Percentiles rank a stretch among this genome's conserved stretches.
phyloP scores from a whole-genome alignment of 306 rosid genomes.

The Medicago arabica region DNA sequence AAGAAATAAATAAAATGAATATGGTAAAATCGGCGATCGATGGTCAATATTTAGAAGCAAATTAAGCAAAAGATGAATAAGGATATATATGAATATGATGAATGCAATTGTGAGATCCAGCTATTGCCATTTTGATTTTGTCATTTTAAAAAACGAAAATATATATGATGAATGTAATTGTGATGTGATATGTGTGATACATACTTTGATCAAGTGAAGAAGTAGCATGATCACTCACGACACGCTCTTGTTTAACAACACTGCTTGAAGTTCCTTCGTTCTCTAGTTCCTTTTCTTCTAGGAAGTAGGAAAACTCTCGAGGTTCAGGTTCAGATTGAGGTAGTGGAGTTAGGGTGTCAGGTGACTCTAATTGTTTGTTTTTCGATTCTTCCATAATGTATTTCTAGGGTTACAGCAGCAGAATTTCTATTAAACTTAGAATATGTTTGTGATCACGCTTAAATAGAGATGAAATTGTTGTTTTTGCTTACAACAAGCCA shows the following conservation, averaged over 20 bases:
- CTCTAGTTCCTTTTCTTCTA: slow-evolving; percentile 21
- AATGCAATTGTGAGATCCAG: not conserved
- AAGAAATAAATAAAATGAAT: no score
- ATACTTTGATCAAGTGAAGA: slow-evolving; percentile 49
- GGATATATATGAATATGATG: not conserved
- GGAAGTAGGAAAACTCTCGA: slow-evolving; percentile 21
- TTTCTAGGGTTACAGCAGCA: not conserved
- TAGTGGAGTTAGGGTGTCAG: not conserved
- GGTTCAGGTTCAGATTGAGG: not conserved
- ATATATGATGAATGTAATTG: not conserved
- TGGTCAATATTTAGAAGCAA: not conserved
- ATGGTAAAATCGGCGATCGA: not conserved
- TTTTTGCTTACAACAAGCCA: not conserved
- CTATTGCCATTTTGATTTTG: not conserved
- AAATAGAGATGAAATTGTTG: not conserved
- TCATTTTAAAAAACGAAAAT: not conserved
- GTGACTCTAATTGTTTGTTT: slow-evolving; percentile 7
- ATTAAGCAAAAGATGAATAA: not conserved
- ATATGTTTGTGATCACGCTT: not conserved
- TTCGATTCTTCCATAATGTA: slow-evolving; percentile 50
- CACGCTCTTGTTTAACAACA: slow-evolving; percentile 30
- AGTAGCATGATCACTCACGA: slow-evolving; percentile 8
- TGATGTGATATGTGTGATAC: not conserved
- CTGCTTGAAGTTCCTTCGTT: slow-evolving; percentile 22
- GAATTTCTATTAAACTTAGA: not conserved